phyloP scores from a whole-genome alignment of 116 monocot genomes.

The Iris pallida region DNA sequence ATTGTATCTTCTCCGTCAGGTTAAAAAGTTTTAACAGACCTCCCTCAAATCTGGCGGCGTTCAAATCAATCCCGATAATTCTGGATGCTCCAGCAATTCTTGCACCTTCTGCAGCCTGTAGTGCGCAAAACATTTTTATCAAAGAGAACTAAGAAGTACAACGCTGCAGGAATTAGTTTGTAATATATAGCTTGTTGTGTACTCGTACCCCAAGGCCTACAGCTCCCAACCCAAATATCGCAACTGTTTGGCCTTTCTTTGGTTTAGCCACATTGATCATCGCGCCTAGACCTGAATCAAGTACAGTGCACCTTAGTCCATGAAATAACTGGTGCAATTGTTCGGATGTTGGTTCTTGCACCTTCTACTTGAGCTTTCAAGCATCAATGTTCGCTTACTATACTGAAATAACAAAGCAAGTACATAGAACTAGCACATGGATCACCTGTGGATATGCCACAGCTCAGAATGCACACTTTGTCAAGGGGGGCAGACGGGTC shows the following conservation, averaged over 20 bases:
- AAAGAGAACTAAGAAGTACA: background rate
- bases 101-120: slow-evolving; percentile 50
- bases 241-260: slow-evolving; percentile 32
- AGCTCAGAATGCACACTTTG: slow-evolving; percentile 59
- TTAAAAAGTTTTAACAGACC: slow-evolving; percentile 15
- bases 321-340: background rate
- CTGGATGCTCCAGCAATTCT: slow-evolving; percentile 39
- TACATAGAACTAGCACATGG: background rate
- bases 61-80: slow-evolving; percentile 45
- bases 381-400: background rate
- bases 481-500: slow-evolving; percentile 51
- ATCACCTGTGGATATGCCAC: slow-evolving; percentile 54
- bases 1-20: too few species aligned
- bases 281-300: slow-evolving; percentile 29
- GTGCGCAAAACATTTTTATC: background rate
- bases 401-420: background rate
- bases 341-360: background rate
- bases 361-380: background rate
- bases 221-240: slow-evolving; percentile 45
- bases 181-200: background rate
- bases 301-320: background rate
- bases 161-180: background rate
- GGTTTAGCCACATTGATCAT: slow-evolving; percentile 49
- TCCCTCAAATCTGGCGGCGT: slow-evolving; percentile 30
- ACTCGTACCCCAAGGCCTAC: slow-evolving; percentile 42